Base-by-base conservation (phyloP, 2,329 filamentous ascomycete genomes). In the Xylariaceae sp. region DNA sequence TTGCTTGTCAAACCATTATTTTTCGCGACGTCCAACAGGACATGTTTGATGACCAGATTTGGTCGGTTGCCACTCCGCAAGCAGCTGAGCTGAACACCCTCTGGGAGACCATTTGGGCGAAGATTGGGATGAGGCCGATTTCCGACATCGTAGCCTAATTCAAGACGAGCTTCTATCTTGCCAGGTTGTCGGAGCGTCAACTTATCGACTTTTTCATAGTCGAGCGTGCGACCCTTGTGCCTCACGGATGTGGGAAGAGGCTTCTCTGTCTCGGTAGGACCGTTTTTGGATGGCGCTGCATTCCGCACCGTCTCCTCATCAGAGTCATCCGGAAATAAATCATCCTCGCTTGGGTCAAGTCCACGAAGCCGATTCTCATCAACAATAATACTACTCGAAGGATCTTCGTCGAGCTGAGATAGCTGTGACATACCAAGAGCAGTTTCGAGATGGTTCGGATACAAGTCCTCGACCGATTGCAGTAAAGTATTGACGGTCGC, bases 391-490 rank as follows among this genome's bases (percentile, higher is more conserved):
- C 73, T 78, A 52, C 69, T 73, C 7, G 64, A 40, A 2, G 68
- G 68, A 15, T 66, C 57, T 5, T 59, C 51, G 43, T 72, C 66
- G 1, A 59, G 52, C 5, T 59, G 60, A 6, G 58, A 45, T 7
- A 60, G 48, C 10, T 62, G 62, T 2, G 70, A 57, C 10, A 74
- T 52, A 0, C 75, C 75, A 5, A 82, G 63, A 3, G 67, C 70
- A n/a, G 71, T 70, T 14, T 70, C 64, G 18, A 90, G 68, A 42
- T 82, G 87, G 17, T 80, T 76, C 0, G 88, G 86, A 64, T 87
- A 96, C 14, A 99, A 74, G 63, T 97, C 92, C 64, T 91, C 86
- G 1, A 97, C 85, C 45, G 92, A 91, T 61, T 95, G 82, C 36
- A 95, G 68, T 1, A 83, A 80, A 1, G 92, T 95, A 58, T 85